phyloP scores from a whole-genome alignment of 1,284 basidiomycete genomes.

The Taiwanofungus camphoratus region DNA sequence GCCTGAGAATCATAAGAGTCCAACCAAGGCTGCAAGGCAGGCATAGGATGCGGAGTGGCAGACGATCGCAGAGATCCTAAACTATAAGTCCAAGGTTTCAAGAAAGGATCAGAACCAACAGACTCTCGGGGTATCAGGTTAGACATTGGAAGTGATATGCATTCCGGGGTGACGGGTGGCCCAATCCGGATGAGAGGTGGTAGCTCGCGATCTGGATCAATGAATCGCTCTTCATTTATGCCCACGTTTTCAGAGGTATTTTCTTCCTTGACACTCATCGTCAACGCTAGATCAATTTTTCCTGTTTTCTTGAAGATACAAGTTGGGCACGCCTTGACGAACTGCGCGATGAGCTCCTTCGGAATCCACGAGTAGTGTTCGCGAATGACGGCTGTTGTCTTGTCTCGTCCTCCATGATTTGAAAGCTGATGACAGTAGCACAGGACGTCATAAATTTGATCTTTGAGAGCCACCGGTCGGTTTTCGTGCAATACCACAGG shows the following conservation, averaged over 20 bases:
- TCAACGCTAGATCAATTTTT: slow-evolving; percentile 16
- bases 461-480: slow-evolving; percentile 64
- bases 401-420: slow-evolving; percentile 74
- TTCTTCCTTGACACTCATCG: slow-evolving; percentile 1
- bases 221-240: background rate
- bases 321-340: slow-evolving; percentile 71
- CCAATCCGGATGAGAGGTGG: background rate
- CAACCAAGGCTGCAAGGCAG: slow-evolving; percentile 1
- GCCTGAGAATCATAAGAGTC: background rate
- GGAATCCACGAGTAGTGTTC: slow-evolving; percentile 75
- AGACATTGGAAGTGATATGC: background rate
- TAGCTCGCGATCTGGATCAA: background rate
- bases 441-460: slow-evolving; percentile 71
- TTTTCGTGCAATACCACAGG: slow-evolving; percentile 58
- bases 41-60: background rate
- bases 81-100: background rate
- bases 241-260: background rate
- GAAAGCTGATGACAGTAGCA: slow-evolving; percentile 62
- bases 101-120: background rate
- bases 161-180: background rate
- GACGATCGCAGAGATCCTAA: background rate
- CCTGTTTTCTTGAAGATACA: slow-evolving; percentile 44
- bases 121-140: background rate
- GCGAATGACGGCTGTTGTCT: slow-evolving; percentile 55
- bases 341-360: slow-evolving; percentile 70